These are phyloP conservation scores for Fonsecaea multimorphosa DNA, from an alignment of 2,329 filamentous ascomycete species.

Conservation along the genomic window DNA sequence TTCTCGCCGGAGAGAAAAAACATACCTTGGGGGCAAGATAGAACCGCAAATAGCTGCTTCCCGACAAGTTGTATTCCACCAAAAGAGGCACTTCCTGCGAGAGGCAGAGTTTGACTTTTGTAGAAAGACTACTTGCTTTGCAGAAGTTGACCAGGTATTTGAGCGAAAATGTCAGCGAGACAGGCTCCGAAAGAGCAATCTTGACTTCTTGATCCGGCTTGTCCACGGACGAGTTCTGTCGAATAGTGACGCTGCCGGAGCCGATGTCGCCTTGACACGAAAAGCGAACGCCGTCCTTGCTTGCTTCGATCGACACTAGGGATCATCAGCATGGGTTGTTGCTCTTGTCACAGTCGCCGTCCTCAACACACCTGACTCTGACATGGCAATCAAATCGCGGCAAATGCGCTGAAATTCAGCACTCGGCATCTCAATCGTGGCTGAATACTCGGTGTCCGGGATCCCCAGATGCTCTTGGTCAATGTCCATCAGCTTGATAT, in stretches of 20 bases:
- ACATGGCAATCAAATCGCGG: slow-evolving; percentile 87
- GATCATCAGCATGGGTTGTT: slow-evolving; percentile 11
- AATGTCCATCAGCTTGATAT: slow-evolving; percentile 99
- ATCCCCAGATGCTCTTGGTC: slow-evolving; percentile 99
- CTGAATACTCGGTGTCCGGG: slow-evolving; percentile 97
- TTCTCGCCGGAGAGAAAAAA: slow-evolving; percentile 19
- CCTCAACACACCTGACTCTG: slow-evolving; percentile 82
- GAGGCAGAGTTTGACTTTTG: slow-evolving; percentile 85
- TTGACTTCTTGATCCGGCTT: slow-evolving; percentile 85
- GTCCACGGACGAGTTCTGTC: slow-evolving; percentile 85
- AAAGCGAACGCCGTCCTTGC: slow-evolving; percentile 97
- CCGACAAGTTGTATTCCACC: slow-evolving; percentile 84
- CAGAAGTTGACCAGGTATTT: slow-evolving; percentile 99
- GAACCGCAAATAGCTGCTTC: slow-evolving; percentile 90
- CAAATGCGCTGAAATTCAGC: slow-evolving; percentile 94
- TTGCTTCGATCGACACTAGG: slow-evolving; percentile 89
- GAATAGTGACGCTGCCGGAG: slow-evolving; percentile 89
- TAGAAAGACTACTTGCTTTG: slow-evolving; percentile 88
- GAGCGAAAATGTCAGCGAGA: slow-evolving; percentile 93
- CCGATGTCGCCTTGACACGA: slow-evolving; percentile 92
- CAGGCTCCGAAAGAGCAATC: slow-evolving; percentile 90
- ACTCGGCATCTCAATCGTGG: slow-evolving; percentile 86
- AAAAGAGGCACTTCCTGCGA: slow-evolving; percentile 95
- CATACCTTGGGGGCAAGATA: slow-evolving; percentile 96
- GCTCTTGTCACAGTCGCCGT: background rate